These are phyloP conservation scores for Onygenales sp. DNA, from an alignment of 2,329 filamentous ascomycete species.

Conservation along the genomic window DNA sequence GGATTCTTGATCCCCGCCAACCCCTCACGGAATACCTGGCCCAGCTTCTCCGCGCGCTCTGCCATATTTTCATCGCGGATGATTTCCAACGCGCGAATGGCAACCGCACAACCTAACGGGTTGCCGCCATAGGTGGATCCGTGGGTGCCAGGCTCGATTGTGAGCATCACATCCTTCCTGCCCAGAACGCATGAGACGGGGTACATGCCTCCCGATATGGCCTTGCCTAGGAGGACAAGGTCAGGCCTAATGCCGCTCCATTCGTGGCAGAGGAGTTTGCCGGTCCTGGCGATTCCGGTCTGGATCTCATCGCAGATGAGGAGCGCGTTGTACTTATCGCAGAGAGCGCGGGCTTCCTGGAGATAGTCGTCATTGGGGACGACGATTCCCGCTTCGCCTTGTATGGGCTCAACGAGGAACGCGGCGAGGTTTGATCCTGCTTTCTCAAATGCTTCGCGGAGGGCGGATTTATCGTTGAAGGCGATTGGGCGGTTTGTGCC, in stretches of 20 bases:
- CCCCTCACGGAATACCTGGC: constrained; percentile 72
- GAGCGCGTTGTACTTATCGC: constrained; percentile 90
- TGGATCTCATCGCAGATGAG: constrained; percentile 98
- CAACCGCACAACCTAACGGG: constrained; percentile 87
- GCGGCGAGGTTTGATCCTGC: constrained; percentile 81
- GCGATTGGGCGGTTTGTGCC: constrained; percentile 67
- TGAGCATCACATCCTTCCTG: constrained; percentile 86
- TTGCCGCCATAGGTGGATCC: constrained; percentile 98
- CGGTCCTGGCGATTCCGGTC: constrained; percentile 91
- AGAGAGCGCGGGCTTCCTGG: constrained; percentile 66
- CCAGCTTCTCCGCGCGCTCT: constrained; percentile 69
- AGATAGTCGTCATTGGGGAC: constrained; percentile 90
- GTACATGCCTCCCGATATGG: constrained; percentile 97
- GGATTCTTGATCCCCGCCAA: constrained; percentile 66
- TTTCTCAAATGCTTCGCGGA: constrained; percentile 67
- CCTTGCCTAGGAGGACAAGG: constrained; percentile 89
- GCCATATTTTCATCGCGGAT: constrained; percentile 86
- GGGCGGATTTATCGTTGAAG: constrained; percentile 75
- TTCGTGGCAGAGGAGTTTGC: constrained; percentile 85
- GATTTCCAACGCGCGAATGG: constrained; percentile 87
- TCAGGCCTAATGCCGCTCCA: constrained; percentile 95
- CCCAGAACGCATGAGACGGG: constrained; percentile 91
- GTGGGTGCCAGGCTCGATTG: constrained; percentile 91
- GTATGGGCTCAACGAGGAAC: constrained; percentile 92
- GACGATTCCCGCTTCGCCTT: constrained; percentile 94